Percentiles rank a stretch among this genome's conserved stretches.
phyloP scores from a whole-genome alignment of 495 filamentous ascomycete species.

The Penicillium odoratum region DNA sequence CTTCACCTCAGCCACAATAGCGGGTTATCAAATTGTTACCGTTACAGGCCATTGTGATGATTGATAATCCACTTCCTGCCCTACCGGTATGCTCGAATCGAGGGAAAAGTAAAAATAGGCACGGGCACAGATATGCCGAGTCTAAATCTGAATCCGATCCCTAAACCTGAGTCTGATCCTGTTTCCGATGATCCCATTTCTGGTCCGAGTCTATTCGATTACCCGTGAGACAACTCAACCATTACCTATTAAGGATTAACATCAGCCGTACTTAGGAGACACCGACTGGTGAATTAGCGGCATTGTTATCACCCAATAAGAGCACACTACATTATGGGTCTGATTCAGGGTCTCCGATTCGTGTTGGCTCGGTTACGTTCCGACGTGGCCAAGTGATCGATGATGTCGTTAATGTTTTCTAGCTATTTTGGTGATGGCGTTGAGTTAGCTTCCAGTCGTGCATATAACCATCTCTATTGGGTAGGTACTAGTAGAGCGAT shows the following conservation, averaged over 20 bases:
- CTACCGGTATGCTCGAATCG: conserved; percentile 1
- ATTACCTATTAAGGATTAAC: neutral
- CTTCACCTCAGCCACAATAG: neutral
- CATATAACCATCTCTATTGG: neutral
- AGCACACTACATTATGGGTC: conserved; percentile 10
- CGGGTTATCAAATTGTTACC: conserved; percentile 6
- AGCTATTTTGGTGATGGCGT: conserved; percentile 4
- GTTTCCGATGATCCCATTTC: too few species aligned
- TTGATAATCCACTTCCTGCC: neutral
- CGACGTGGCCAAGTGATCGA: conserved; percentile 7
- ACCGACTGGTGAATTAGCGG: conserved; percentile 2
- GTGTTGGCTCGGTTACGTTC: conserved; percentile 23
- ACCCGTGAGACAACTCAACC: neutral
- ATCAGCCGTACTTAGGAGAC: neutral
- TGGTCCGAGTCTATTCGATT: neutral
- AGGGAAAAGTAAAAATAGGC: neutral
- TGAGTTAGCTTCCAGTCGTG: neutral
- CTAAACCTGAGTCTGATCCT: too few species aligned
- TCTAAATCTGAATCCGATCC: too few species aligned
- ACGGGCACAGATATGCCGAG: neutral
- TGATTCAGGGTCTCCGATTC: conserved; percentile 19
- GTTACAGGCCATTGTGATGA: conserved; percentile 15
- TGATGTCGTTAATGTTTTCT: conserved; percentile 10
- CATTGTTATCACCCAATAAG: conserved; percentile 4
- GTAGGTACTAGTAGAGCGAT: neutral